Conservation (phyloP, 2,329 filamentous ascomycete species). For the Teratosphaeriaceae sp. region DNA sequence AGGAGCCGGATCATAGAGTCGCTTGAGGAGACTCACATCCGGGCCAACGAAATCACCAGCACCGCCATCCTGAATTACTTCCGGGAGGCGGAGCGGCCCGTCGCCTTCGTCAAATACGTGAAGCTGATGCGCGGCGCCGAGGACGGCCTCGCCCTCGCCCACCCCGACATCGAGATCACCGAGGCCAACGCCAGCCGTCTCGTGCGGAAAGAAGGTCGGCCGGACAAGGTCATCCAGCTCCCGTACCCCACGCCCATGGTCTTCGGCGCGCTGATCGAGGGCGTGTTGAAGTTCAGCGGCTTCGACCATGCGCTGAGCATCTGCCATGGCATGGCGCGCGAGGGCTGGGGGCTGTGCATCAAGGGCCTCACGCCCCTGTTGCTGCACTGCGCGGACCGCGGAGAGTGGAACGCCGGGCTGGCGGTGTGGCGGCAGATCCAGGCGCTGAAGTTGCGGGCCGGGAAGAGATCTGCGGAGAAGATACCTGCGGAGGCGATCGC, state of each 20-base stretch:
- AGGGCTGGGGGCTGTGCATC: constrained; percentile 42
- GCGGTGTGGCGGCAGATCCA: constrained; percentile 39
- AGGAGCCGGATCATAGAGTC: constrained; percentile 26
- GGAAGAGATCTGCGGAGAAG: constrained; percentile 5
- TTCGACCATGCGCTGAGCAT: constrained; percentile 38
- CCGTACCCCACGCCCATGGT: constrained; percentile 40
- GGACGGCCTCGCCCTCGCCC: constrained; percentile 35
- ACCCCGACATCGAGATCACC: constrained; percentile 31
- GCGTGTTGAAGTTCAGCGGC: constrained; percentile 39
- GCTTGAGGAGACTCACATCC: constrained; percentile 31
- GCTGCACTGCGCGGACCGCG: constrained; percentile 32
- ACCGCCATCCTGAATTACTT: constrained; percentile 36
- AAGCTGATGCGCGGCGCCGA: constrained; percentile 36
- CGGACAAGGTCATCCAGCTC: constrained; percentile 35
- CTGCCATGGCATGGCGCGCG: constrained; percentile 35
- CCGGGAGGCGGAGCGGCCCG: constrained; percentile 23
- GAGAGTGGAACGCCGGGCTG: constrained; percentile 32
- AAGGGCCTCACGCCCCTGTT: constrained; percentile 34
- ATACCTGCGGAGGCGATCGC: constrained; percentile 13
- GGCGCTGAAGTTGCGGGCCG: constrained; percentile 12
- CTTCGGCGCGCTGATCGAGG: constrained; percentile 35
- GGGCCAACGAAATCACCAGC: constrained; percentile 41
- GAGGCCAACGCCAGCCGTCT: constrained; percentile 17
- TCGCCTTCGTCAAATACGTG: constrained; percentile 34
- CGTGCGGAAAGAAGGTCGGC: constrained; percentile 7